These are phyloP conservation scores for Annulohypoxylon truncatum DNA, from an alignment of 2,329 filamentous ascomycete genomes.

Conservation along the genomic window DNA sequence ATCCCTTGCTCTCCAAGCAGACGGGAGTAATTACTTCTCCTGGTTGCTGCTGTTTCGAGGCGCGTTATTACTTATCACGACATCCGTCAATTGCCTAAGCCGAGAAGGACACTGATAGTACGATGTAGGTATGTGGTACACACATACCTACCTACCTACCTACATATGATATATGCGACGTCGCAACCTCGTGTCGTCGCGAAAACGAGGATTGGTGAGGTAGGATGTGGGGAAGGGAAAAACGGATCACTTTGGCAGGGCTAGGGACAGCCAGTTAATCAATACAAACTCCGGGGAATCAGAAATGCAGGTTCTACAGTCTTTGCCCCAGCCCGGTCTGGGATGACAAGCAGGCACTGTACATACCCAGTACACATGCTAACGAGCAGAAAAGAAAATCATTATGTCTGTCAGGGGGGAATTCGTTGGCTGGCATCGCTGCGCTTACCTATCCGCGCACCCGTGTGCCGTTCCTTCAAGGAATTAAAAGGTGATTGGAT, in stretches of 20 bases:
- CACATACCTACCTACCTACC: not conserved
- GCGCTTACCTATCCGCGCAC: not conserved
- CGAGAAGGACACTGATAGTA: conserved; percentile 27
- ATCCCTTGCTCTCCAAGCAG: conserved; percentile 21
- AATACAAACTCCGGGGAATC: conserved; percentile 25
- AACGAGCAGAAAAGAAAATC: conserved; percentile 13
- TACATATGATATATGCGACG: conserved; percentile 7
- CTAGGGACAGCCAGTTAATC: conserved; percentile 13
- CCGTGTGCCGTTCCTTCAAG: conserved; percentile 6
- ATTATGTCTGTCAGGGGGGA: conserved; percentile 12
- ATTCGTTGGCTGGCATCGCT: conserved; percentile 17
- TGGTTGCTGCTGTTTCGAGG: conserved; percentile 23
- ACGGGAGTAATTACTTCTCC: conserved; percentile 31
- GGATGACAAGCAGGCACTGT: conserved; percentile 7
- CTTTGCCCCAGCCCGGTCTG: not conserved
- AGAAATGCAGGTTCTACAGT: not conserved
- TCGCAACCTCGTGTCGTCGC: conserved; percentile 29
- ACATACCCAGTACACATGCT: not conserved
- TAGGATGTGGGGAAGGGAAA: conserved; percentile 36
- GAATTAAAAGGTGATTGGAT: conserved; percentile 12
- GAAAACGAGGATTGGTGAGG: conserved; percentile 20
- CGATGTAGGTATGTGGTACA: not conserved
- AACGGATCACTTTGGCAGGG: conserved; percentile 23
- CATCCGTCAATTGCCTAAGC: conserved; percentile 38
- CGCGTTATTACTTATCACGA: conserved; percentile 8